Base-by-base conservation (phyloP, 371 early-diverging fungal species). In the Cokeromyces recurvatus region DNA sequence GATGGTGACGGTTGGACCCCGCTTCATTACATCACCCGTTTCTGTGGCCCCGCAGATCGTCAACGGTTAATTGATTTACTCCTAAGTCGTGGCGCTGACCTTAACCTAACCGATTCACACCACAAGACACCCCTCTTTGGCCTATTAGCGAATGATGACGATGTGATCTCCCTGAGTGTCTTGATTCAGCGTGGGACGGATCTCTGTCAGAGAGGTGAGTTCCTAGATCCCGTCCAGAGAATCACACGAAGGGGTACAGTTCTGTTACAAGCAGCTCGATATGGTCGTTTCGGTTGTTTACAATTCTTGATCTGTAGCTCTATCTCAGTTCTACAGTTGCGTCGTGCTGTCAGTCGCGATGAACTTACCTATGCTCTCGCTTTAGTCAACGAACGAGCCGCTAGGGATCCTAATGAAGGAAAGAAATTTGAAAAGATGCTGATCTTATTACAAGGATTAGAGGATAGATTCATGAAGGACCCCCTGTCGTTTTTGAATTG, bases 1-100 rank as follows among this genome's bases (percentile, higher is more conserved):
- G 88, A 90, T 53, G 68, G 70, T 20, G 86, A 85, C 56, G 85
- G 85, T 2, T 88, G 88, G 88, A 85, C 87, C 4, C 84, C 89
- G 0, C 40, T 88, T 31, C 90, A 90, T 52, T 85, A 82, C 38
- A 85, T 85, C 1, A 75, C 79, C 25, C 66, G 73, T 16, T 79
- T 77, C 44, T 71, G 69, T 29, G 60, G 57, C 16, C 55, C 57
- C 7, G 75, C 77, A 2, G 35, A 48, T 14, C 52, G 10, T n/a
- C 29, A 54, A 21, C n/a, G n/a, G n/a, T 35, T 55, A 4, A 19
- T 70, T 8, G 34, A 62, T 38, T 19, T 66, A 7, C 35, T 68
- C 4, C 29, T 71, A 3, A 45, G 58, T 2, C 59, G 55, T 19
- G 81, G 81, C 7, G 81, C 77, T 12, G 62, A 77, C 39, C 61